phyloP scores from a whole-genome alignment of 768 basidiomycete species.

The Russula vinacea region DNA sequence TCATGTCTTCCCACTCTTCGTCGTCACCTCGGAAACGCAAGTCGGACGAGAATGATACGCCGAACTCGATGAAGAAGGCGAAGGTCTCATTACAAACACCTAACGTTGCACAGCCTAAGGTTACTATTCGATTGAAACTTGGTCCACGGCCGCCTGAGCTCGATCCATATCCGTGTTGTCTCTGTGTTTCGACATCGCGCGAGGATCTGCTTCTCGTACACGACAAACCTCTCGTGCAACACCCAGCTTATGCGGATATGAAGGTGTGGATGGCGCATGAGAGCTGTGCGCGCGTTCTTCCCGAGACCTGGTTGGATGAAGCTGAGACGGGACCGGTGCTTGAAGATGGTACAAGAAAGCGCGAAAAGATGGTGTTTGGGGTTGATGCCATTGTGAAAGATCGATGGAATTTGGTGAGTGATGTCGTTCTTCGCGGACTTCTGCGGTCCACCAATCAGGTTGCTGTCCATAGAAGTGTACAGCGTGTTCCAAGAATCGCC shows the following conservation, averaged over 20 bases:
- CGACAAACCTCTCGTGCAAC: constrained; percentile 50
- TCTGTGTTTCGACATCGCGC: constrained; percentile 54
- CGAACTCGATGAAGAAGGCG: constrained; percentile 49
- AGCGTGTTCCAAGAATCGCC: constrained; percentile 66
- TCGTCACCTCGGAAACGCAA: constrained; percentile 42
- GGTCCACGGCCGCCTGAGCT: constrained; percentile 57
- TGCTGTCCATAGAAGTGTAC: constrained; percentile 74
- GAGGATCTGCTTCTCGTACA: constrained; percentile 63
- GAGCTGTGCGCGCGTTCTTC: constrained; percentile 73
- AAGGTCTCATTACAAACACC: constrained; percentile 38
- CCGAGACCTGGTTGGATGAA: constrained; percentile 89
- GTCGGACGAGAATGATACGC: constrained; percentile 38
- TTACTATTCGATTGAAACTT: constrained; percentile 63
- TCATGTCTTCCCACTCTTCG: constrained; percentile 24
- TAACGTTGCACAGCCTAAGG: constrained; percentile 36
- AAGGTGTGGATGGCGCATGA: constrained; percentile 75
- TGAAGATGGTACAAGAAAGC: constrained; percentile 38
- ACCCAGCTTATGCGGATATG: constrained; percentile 26
- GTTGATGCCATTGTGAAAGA: constrained; percentile 87
- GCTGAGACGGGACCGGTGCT: constrained; percentile 41
- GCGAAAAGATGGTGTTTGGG: constrained; percentile 67
- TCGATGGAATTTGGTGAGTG: constrained; percentile 84
- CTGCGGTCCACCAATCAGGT: not conserved
- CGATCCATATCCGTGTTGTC: constrained; percentile 62
- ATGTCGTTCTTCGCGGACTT: not conserved